Conservation (phyloP, 1,284 basidiomycete genomes). For the Apiotrichum siamense region DNA sequence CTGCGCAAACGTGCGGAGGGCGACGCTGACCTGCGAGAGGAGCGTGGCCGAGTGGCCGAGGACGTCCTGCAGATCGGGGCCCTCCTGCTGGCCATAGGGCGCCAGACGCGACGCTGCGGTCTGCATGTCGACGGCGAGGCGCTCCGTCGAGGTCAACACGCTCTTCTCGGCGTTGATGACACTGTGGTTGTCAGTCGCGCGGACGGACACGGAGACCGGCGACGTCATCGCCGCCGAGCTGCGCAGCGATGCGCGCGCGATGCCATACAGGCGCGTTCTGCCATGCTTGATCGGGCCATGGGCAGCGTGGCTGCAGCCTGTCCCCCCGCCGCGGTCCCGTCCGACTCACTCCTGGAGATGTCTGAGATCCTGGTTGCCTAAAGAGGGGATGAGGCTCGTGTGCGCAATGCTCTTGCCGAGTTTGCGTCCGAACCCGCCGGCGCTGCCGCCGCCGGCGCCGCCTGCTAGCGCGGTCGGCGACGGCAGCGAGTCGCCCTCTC, state of each 20-base stretch:
- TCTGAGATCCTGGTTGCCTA: slow-evolving; percentile 76
- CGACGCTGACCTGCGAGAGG: slow-evolving; percentile 62
- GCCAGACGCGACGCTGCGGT: slow-evolving; percentile 71
- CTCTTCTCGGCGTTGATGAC: slow-evolving; percentile 83
- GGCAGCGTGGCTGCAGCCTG: too few species aligned
- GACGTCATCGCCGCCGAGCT: neutral
- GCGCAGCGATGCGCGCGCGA: too few species aligned
- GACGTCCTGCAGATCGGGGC: slow-evolving; percentile 75
- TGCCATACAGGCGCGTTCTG: too few species aligned
- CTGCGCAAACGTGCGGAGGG: slow-evolving; percentile 64
- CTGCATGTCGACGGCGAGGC: slow-evolving; percentile 57
- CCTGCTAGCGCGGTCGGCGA: neutral
- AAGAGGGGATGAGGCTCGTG: slow-evolving; percentile 54
- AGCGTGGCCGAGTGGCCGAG: slow-evolving; percentile 66
- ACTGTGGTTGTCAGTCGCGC: slow-evolving; percentile 47
- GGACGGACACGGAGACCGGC: neutral
- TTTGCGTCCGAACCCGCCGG: slow-evolving; percentile 30
- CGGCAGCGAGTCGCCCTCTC: slow-evolving; percentile 1
- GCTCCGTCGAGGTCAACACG: slow-evolving; percentile 63
- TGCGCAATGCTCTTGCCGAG: slow-evolving; percentile 42
- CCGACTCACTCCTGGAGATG: slow-evolving; percentile 58
- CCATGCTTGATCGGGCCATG: too few species aligned
- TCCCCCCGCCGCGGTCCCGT: too few species aligned
- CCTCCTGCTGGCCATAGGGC: slow-evolving; percentile 75
- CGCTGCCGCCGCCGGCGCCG: slow-evolving; percentile 11